Base-by-base conservation (phyloP, 306 rosid genomes). In the Lotus japonicus region DNA sequence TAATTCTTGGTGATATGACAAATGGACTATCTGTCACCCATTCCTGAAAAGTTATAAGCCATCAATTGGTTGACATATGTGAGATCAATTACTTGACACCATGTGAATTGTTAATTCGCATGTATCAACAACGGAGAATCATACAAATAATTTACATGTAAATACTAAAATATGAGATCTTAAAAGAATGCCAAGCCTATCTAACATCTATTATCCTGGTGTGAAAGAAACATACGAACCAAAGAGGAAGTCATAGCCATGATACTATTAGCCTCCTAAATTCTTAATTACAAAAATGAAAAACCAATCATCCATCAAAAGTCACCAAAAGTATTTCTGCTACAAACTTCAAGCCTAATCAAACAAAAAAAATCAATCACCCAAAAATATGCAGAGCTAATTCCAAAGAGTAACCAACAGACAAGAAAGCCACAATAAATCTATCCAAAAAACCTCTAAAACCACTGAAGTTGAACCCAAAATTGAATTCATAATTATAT, bases 1-100 rank as follows among this genome's bases (percentile, higher is more conserved):
- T 95, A 84, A 95, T 95, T 87, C 99, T 87, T 57, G 99, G 97
- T 60, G 99, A 95, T 74, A 95, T 95, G 66, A 95, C 96, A 83
- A 90, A 95, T 17, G 99, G 97, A 75, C 51, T 87, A 61, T 95
- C 99, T 3, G 96, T 95, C 76, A 95, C 96, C 99, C 97, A 95
- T 83, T 95, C 99, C 99, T 95, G 91, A 68, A 65, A 76, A 51
- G 52, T 57, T 49, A 73, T 3, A 69, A 58, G 42, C 43, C 69
- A 73, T 45, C 73, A 67, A 70, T 73, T 43, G 78, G 50, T 64
- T 44, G 53, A 61, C 7, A 26, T 4, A 26, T 26, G 31, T 26
- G 31, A 26, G 2, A 73, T 45, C 73, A 67, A 70, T 73, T 43
- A 80, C 45, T 59, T 44, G 53, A 62, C 8, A 62, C 43, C 4